Base-by-base conservation (phyloP, 768 basidiomycete genomes). In the Calocybe gangraenosa region DNA sequence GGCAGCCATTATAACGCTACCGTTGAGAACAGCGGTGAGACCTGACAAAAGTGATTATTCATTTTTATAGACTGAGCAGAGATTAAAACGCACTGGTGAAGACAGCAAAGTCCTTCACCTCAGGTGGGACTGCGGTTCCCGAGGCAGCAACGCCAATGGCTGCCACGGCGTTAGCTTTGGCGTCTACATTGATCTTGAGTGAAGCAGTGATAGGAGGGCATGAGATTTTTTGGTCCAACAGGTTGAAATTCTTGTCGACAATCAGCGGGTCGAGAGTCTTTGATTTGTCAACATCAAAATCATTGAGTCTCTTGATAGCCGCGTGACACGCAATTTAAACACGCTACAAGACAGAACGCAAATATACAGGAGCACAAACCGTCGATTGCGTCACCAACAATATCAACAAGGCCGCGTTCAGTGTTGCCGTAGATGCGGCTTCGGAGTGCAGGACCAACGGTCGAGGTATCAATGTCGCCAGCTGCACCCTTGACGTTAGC, bases 11-110 rank as follows among this genome's bases (percentile, higher is more conserved):
- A 59, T 58, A 17, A 78, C 40, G 1, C 59, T 62, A 0, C 70
- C 74, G 39, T 65, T 58, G 4, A 77, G 49, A n/a, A 66, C 56
- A 0, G 66, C 69, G 17, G 58, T 66, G 20, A 78, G 23, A 36
- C 49, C 67, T 68, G 46, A 32, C 33, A 32, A 53, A 28, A 23
- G 2, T 18, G 17, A 2, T 28, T 9, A 9, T 14, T 15, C 14
- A 28, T 7, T 22, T 35, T 11, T 49, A 3, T n/a, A 42, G 44
- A 30, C n/a, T 6, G 13, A 37, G 34, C 15, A 1, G n/a, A 43
- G 28, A 33, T 17, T 18, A 25, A n/a, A 31, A 57, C 64, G 43
- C 37, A 70, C 72, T 58, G 19, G 63, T 55, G 30, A 65, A 58
- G 31, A 73, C 38, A 0, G 60, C 59, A 32, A 75, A 67, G 31